Evolutionary conservation across 768 basidiomycete genomes (phyloP).

Genomic region (Kwoniella bestiolae): DNA sequence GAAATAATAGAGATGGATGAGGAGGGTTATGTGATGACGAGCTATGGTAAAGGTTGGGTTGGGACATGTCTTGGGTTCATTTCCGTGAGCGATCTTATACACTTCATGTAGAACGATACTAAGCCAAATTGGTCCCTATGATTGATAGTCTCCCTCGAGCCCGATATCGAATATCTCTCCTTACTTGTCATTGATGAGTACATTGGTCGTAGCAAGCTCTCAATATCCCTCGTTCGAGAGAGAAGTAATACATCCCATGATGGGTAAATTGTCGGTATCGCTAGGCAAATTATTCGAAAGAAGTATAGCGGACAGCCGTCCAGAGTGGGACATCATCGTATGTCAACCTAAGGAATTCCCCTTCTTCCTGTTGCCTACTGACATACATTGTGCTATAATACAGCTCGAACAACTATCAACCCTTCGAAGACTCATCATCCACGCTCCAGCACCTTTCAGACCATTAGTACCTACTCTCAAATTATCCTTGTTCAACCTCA

Average conservation of each 20-base stretch:
- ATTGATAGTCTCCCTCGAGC: constrained; percentile 13
- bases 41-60: constrained; percentile 44
- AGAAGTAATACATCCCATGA: constrained; percentile 43
- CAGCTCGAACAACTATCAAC: constrained; percentile 33
- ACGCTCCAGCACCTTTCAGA: constrained; percentile 53
- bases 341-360: not conserved
- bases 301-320: constrained; percentile 10
- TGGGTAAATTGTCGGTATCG: constrained; percentile 43
- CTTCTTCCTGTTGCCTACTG: not conserved
- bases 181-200: constrained; percentile 25
- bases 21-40: constrained; percentile 44
- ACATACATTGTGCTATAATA: not conserved
- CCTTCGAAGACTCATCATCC: constrained; percentile 37
- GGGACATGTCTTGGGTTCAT: constrained; percentile 18
- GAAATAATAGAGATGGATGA: constrained; percentile 36
- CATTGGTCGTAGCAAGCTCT: constrained; percentile 25
- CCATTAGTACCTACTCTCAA: constrained; percentile 47
- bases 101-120: too few relatives aligned
- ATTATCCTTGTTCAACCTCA: constrained; percentile 26
- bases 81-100: constrained; percentile 9
- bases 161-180: constrained; percentile 2
- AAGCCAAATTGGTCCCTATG: too few relatives aligned
- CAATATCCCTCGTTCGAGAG: constrained; percentile 48
- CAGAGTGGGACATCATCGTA: constrained; percentile 28
- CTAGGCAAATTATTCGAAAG: constrained; percentile 31